phyloP scores from a whole-genome alignment of 75 land plant species.

The Adiantum capillusveneris region DNA sequence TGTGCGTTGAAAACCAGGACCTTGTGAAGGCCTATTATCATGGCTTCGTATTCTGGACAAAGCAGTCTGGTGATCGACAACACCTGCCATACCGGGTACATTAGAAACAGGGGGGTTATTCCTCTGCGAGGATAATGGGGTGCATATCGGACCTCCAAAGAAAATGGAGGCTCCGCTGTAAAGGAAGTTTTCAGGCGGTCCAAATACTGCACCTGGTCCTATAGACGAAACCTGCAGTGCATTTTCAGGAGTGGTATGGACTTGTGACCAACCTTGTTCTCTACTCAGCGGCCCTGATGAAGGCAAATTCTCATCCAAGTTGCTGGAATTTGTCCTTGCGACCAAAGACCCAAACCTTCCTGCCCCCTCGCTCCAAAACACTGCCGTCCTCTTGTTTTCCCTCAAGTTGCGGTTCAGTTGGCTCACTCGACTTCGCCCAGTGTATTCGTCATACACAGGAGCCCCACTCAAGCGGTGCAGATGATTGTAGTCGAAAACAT shows the following conservation, averaged over 20 bases:
- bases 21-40: too few species aligned
- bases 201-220: too few species aligned
- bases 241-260: conserved; percentile 4
- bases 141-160: conserved; percentile 67
- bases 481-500: conserved; percentile 27
- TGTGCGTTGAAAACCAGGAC: too few species aligned
- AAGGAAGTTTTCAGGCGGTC: conserved; percentile 30
- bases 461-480: conserved; percentile 20
- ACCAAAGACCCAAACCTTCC: conserved; percentile 47
- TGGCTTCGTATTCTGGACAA: too few species aligned
- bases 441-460: conserved; percentile 18
- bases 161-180: conserved; percentile 69
- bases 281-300: conserved; percentile 4
- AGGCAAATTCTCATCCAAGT: conserved; percentile 19
- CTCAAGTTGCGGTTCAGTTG: too few species aligned
- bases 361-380: conserved; percentile 58
- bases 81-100: too few species aligned
- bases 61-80: too few species aligned
- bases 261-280: conserved; percentile 8
- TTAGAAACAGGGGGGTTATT: too few species aligned
- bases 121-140: conserved; percentile 9
- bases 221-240: conserved; percentile 13
- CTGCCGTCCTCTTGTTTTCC: conserved; percentile 22
- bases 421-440: conserved; percentile 37
- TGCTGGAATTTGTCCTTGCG: conserved; percentile 13